These are phyloP conservation scores for Colletotrichum graminicola DNA, from an alignment of 2,329 filamentous ascomycete species.

Conservation along the genomic window DNA sequence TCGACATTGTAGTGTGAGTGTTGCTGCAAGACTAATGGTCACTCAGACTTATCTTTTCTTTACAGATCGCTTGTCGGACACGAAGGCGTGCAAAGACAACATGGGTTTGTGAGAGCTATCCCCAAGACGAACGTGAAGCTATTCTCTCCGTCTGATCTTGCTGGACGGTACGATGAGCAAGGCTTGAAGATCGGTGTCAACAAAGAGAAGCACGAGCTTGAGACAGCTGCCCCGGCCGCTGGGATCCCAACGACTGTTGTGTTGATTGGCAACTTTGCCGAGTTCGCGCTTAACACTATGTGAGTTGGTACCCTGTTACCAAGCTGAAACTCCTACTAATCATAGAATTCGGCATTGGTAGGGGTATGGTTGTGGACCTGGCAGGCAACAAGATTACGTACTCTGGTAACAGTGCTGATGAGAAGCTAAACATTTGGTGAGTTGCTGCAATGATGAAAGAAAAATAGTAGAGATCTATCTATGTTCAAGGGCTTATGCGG, in stretches of 20 bases:
- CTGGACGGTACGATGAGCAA: conserved; percentile 44
- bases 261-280: conserved; percentile 46
- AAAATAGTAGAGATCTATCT: not conserved
- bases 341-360: not conserved
- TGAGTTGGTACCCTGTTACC: not conserved
- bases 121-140: conserved; percentile 47
- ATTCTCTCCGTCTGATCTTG: conserved; percentile 48
- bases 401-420: conserved; percentile 5
- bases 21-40: not conserved
- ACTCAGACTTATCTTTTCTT: not conserved
- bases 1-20: conserved; percentile 36
- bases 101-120: conserved; percentile 47
- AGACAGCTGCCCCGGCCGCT: conserved; percentile 44
- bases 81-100: conserved; percentile 44
- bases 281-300: conserved; percentile 44
- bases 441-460: not conserved
- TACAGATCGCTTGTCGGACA: conserved; percentile 44
- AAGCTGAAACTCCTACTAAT: not conserved
- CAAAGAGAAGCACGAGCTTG: conserved; percentile 45
- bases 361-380: conserved; percentile 24
- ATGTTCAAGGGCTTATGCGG: not conserved
- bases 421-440: conserved; percentile 24
- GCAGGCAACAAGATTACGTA: conserved; percentile 15
- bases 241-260: conserved; percentile 45
- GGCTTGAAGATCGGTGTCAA: conserved; percentile 44